Conservation (phyloP, 495 filamentous ascomycete genomes). For the Xylaria bambusicola region DNA sequence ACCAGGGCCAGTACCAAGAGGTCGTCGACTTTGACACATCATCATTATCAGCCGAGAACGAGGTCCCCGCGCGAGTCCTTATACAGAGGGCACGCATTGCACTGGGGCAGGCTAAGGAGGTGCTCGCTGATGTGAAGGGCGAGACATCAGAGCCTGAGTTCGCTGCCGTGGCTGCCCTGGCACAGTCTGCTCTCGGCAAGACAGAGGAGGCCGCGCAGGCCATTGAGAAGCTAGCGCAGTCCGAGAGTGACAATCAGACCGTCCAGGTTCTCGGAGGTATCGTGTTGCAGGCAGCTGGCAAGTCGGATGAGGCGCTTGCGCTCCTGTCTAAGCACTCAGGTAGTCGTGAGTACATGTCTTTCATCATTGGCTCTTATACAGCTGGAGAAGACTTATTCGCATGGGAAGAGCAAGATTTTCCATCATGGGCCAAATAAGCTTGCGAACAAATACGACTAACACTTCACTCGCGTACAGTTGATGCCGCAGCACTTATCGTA, state of each 20-base stretch:
- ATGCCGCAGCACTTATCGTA: conserved; percentile 71
- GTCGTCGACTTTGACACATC: conserved; percentile 81
- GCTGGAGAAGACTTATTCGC: background rate
- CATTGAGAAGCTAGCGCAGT: conserved; percentile 65
- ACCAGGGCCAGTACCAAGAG: conserved; percentile 83
- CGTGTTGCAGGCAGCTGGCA: conserved; percentile 73
- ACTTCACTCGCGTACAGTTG: conserved; percentile 37
- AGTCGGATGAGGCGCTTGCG: conserved; percentile 79
- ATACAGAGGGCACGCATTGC: conserved; percentile 80
- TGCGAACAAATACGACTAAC: background rate
- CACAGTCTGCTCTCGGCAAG: conserved; percentile 64
- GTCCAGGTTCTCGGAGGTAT: conserved; percentile 81
- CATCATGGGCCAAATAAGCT: background rate
- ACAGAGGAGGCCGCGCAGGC: conserved; percentile 60
- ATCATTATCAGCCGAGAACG: conserved; percentile 74
- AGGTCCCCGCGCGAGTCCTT: conserved; percentile 75
- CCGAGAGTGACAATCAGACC: conserved; percentile 68
- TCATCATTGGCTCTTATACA: background rate
- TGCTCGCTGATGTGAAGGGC: conserved; percentile 64
- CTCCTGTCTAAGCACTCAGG: conserved; percentile 82
- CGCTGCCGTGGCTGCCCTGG: conserved; percentile 74
- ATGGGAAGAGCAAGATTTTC: conserved; percentile 13
- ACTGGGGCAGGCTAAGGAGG: conserved; percentile 71
- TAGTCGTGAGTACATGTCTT: conserved; percentile 66
- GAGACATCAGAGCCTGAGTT: conserved; percentile 69